Conservation (phyloP, 1,139 yeast species). For the Sugiyamaella grinbergsii region DNA sequence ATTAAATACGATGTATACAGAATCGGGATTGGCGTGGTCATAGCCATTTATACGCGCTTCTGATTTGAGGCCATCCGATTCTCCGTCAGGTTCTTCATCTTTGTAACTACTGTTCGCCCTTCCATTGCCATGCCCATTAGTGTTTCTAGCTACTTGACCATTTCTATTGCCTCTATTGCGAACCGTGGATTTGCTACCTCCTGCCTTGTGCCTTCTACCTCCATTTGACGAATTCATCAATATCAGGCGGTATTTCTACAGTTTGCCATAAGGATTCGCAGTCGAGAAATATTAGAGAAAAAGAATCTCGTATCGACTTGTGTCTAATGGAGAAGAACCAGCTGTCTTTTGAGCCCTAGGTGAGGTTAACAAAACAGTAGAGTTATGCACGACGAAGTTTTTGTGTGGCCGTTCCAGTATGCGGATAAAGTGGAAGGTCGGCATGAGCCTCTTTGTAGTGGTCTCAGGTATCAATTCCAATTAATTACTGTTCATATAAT, state of each 20-base stretch:
- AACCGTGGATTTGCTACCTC: constrained; percentile 6
- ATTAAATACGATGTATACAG: constrained; percentile 1
- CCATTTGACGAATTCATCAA: constrained; percentile 15
- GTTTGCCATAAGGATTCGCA: constrained; percentile 1
- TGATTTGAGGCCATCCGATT: not conserved
- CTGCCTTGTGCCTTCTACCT: constrained; percentile 1
- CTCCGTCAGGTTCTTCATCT: not conserved
- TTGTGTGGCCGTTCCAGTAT: not conserved
- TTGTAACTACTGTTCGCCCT: not conserved
- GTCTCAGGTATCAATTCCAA: too few species aligned
- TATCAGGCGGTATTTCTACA: not conserved
- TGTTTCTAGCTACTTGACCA: constrained; percentile 1
- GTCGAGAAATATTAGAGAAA: not conserved
- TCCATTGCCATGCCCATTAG: not conserved
- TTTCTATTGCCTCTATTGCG: not conserved
- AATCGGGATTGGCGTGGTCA: not conserved
- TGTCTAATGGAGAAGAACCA: too few species aligned
- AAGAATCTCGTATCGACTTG: too few species aligned
- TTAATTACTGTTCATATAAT: not conserved
- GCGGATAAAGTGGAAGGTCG: too few species aligned
- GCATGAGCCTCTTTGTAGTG: too few species aligned
- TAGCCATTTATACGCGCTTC: not conserved
- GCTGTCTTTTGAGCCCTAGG: not conserved
- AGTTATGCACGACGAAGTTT: not conserved
- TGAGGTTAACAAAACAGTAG: not conserved